phyloP scores from a whole-genome alignment of 306 rosid species.

The Boehmeria nivea region DNA sequence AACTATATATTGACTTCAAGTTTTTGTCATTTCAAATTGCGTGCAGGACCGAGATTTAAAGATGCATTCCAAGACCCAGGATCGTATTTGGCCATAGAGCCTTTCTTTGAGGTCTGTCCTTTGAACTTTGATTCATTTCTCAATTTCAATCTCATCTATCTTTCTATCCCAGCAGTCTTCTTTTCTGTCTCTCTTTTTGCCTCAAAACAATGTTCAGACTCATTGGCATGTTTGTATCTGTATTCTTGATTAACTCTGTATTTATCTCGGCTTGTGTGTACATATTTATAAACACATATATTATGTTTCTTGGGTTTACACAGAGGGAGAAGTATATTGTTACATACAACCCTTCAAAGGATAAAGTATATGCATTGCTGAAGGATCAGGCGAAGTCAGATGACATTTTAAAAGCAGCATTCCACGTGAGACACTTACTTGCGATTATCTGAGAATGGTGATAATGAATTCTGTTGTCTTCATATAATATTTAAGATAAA shows the following conservation, averaged over 20 bases:
- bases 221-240: background rate
- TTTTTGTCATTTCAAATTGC: constrained; percentile 17
- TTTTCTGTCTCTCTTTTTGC: background rate
- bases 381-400: constrained; percentile 95
- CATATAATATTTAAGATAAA: constrained; percentile 11
- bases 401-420: constrained; percentile 93
- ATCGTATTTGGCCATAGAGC: constrained; percentile 70
- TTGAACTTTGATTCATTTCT: constrained; percentile 3
- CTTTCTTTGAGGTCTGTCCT: constrained; percentile 75
- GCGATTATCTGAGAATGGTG: constrained; percentile 10
- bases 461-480: background rate
- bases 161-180: background rate
- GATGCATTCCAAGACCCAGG: constrained; percentile 97
- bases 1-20: constrained; percentile 18
- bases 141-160: background rate
- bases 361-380: constrained; percentile 84
- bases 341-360: constrained; percentile 73
- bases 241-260: constrained; percentile 2
- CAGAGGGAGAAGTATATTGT: constrained; percentile 88
- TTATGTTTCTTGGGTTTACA: constrained; percentile 24
- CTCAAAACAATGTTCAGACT: background rate
- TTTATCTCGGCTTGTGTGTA: constrained; percentile 20
- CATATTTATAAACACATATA: background rate
- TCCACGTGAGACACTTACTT: constrained; percentile 62
- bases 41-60: constrained; percentile 90